A percentile compares a stretch with the other conserved stretches of the same genome.
phyloP scores from a whole-genome alignment of 352 stramenopile genomes.

The Pythium biforme region DNA sequence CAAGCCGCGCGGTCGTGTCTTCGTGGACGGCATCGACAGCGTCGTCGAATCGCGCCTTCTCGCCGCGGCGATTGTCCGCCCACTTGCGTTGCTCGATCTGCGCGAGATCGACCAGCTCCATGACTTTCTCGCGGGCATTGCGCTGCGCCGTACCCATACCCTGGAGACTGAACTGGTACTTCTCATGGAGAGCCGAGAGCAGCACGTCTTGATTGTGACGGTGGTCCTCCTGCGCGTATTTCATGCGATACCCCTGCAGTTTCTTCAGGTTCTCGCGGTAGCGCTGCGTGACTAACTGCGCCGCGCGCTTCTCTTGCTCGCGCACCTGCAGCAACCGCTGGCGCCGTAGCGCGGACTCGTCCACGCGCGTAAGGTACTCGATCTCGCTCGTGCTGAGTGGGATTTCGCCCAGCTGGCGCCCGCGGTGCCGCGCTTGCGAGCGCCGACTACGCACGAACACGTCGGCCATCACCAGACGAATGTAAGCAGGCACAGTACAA shows the following conservation, averaged over 20 bases:
- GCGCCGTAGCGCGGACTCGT: slow-evolving; percentile 51
- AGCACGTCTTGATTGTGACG: slow-evolving; percentile 35
- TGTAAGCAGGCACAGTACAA: not conserved
- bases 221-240: slow-evolving; percentile 28
- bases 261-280: slow-evolving; percentile 65
- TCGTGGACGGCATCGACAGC: slow-evolving; percentile 32
- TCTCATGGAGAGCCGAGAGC: slow-evolving; percentile 45
- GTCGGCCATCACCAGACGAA: slow-evolving; percentile 14
- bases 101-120: slow-evolving; percentile 50
- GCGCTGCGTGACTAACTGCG: slow-evolving; percentile 66
- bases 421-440: not conserved
- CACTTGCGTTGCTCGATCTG: slow-evolving; percentile 59
- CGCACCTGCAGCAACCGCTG: slow-evolving; percentile 57
- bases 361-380: slow-evolving; percentile 50
- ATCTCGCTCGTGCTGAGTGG: slow-evolving; percentile 65
- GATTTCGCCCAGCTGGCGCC: slow-evolving; percentile 37
- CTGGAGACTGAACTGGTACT: slow-evolving; percentile 61
- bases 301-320: slow-evolving; percentile 52
- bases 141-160: slow-evolving; percentile 61
- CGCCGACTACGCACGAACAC: slow-evolving; percentile 26
- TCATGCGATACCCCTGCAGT: slow-evolving; percentile 42
- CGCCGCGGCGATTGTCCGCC: slow-evolving; percentile 38
- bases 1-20: slow-evolving; percentile 26
- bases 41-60: slow-evolving; percentile 35
- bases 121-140: slow-evolving; percentile 52